Evolutionary conservation across 805 yeast species (phyloP).

Genomic region (Clavispora asparagi): DNA sequence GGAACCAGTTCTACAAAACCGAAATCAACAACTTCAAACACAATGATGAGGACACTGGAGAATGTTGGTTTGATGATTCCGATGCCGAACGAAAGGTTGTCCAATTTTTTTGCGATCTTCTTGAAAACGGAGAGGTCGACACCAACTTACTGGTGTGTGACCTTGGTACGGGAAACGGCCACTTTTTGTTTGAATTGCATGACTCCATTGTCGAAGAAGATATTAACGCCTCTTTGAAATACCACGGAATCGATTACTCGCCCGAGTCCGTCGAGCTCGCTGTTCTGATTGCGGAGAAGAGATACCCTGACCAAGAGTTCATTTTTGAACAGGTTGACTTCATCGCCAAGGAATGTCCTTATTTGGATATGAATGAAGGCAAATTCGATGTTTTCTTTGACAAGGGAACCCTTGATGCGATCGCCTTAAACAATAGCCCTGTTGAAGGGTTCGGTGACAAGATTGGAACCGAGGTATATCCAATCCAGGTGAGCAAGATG

Average conservation of each 20-base stretch:
- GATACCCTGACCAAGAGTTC: conserved; percentile 27
- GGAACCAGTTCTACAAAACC: conserved; percentile 81
- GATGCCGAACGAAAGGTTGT: conserved; percentile 85
- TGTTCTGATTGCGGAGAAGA: conserved; percentile 42
- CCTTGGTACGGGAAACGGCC: conserved; percentile 97
- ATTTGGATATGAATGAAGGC: conserved; percentile 29
- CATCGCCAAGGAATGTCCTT: conserved; percentile 35
- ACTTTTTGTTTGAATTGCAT: conserved; percentile 62
- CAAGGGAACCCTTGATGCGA: conserved; percentile 96
- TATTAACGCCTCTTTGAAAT: conserved; percentile 20
- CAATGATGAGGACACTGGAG: conserved; percentile 85
- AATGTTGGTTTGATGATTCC: conserved; percentile 94
- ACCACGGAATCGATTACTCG: conserved; percentile 80
- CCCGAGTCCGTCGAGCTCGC: conserved; percentile 78
- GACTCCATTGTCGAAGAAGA: conserved; percentile 60
- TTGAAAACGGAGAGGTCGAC: conserved; percentile 11
- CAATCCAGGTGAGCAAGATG: conserved; percentile 50
- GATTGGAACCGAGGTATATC: conserved; percentile 56
- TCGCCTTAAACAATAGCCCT: conserved; percentile 68
- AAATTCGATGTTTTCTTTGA: conserved; percentile 75
- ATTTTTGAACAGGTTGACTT: conserved; percentile 72
- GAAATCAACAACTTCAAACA: conserved; percentile 69
- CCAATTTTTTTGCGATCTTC: conserved; percentile 51
- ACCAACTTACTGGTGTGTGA: conserved; percentile 51
- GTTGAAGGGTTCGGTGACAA: conserved; percentile 39